Base-by-base conservation (phyloP, 257 asterid species). In the Solanum paucissectum region DNA sequence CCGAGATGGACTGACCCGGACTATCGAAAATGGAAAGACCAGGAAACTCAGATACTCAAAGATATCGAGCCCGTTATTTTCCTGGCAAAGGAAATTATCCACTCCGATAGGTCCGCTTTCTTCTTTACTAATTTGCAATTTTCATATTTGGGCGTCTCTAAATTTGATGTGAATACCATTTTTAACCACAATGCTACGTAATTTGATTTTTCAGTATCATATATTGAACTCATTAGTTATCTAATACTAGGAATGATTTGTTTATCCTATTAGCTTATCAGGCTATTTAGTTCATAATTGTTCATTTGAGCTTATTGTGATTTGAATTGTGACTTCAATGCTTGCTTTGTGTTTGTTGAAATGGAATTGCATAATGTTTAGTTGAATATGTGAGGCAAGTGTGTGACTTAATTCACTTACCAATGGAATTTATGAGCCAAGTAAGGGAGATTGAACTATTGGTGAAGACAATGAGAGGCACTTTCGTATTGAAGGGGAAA, bases 71-170 rank as follows among this genome's bases (percentile, higher is more conserved):
- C 98, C 87, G 84, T 94, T 85, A 89, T 90, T 87, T 87, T 72
- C 66, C 94, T 92, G 58, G 88, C 95, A 77, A 96, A 96, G 86
- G 93, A 93, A 72, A 95, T 96, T 68, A 95, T 96, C 76, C 99
- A 96, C 92, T 95, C 98, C 1, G 37, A 91, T 21, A 94, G 97
- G 98, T 95, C 7, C 46, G 36, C 20, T 23, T 37, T 64, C 77
- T 84, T 14, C 42, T 6, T 64, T 12, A 10, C 42, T 72, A 20
- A 18, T 73, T 73, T 73, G 8, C 79, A n/a, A 64, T 64, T 64
- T 62, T 60, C 29, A 60, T 52, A 52, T 52, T 55, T 55, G 66
- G 66, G 25, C n/a, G 71, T 62, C 12, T 55, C 64, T 55, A 55
- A 18, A 55, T 55, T 55, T 55, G 64, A 55, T 55, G 29, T 62